Base-by-base conservation (phyloP, 345 rosid species). In the Pistacia atlantica region DNA sequence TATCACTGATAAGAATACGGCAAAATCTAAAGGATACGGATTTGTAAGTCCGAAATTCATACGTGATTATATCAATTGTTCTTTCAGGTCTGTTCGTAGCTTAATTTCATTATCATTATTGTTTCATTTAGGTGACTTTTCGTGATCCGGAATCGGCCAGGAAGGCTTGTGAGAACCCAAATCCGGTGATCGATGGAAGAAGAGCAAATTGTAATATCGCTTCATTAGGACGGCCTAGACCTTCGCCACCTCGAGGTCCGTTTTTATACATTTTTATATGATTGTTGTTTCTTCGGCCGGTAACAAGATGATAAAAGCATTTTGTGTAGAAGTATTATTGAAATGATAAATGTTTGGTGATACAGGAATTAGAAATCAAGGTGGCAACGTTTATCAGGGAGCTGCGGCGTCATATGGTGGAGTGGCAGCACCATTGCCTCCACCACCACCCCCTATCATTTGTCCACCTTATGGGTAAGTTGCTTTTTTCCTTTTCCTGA, bases 21-120 rank as follows among this genome's bases (percentile, higher is more conserved):
- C 89, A 14, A 95, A 95, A 84, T 95, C 98, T 57, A 95, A 95
- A 84, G 98, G 98, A 77, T 93, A 95, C 49, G 97, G 98, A 67
- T 95, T 95, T 77, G 98, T 95, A 89, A 86, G 97, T 76, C 59
- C 2, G 4, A 22, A 33, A 52, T 57, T 17, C 18, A 54, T 14
- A 51, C 57, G n/a, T 54, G 18, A 54, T 14, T 54, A 13, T 54
- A 54, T 3, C 74, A 13, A 0, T 2, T 28, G 20, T 12, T 55
- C 72, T 33, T 37, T 8, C 65, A 54, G 3, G 48, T 73, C 16
- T 17, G 9, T 12, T 48, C 28, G 20, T 4, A 38, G 49, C 33
- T 20, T 11, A 28, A 8, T 1, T 58, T 33, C 59, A 38, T 16
- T 6, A 33, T 45, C 67, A 14, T 31, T 14, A 25, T 48, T 67